Evolutionary conservation across 768 basidiomycete species (phyloP).

Genomic region (Basidioascus undulatus): DNA sequence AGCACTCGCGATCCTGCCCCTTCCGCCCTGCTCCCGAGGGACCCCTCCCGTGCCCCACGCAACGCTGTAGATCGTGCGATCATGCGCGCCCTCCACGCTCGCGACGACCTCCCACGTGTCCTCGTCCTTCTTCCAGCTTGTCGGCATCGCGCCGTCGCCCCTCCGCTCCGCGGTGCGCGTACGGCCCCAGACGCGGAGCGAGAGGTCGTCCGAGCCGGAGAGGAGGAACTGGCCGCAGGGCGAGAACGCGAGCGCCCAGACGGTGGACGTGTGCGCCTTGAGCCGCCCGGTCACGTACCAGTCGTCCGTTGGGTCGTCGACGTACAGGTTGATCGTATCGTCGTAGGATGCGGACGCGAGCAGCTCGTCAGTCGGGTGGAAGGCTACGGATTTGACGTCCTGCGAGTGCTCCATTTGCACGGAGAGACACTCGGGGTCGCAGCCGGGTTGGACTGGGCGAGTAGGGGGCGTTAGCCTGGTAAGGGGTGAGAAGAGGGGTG

Average conservation of each 20-base stretch:
- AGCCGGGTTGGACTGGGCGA: constrained; percentile 45
- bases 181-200: constrained; percentile 65
- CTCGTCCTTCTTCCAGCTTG: constrained; percentile 9
- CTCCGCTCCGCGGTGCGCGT: constrained; percentile 15
- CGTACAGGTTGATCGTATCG: constrained; percentile 77
- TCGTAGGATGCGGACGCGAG: constrained; percentile 94
- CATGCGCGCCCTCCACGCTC: constrained; percentile 34
- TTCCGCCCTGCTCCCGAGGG: constrained; percentile 13
- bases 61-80: constrained; percentile 54
- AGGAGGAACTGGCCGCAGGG: constrained; percentile 60
- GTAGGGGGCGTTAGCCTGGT: neutral
- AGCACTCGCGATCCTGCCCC: constrained; percentile 66
- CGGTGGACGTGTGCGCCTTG: constrained; percentile 63
- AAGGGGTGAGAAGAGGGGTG: constrained; percentile 1
- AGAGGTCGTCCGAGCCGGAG: constrained; percentile 61
- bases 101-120: constrained; percentile 39
- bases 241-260: constrained; percentile 69
- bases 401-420: constrained; percentile 93
- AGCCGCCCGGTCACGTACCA: constrained; percentile 23
- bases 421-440: constrained; percentile 80
- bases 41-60: constrained; percentile 35
- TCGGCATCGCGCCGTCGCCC: constrained; percentile 6
- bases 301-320: constrained; percentile 81
- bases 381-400: constrained; percentile 83
- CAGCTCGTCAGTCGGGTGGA: constrained; percentile 91